Conservation (phyloP, 2,329 filamentous ascomycete species). For the Botrytis galanthina region DNA sequence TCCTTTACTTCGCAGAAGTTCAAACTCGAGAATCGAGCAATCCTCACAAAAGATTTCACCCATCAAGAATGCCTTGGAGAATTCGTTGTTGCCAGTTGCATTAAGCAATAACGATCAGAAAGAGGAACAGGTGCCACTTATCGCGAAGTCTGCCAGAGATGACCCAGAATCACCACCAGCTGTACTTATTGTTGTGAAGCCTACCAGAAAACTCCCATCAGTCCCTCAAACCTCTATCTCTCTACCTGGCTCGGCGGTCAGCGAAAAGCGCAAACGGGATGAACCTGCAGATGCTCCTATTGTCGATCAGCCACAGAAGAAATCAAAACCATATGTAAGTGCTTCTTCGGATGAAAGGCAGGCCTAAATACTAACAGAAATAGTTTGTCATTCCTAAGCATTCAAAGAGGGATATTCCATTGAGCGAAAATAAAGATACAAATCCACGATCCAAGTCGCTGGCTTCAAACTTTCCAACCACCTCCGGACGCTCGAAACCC, state of each 20-base stretch:
- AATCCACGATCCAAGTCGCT: too few species aligned
- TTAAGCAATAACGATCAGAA: background rate
- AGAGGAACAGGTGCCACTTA: background rate
- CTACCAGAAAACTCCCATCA: background rate
- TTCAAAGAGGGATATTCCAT: background rate
- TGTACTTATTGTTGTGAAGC: background rate
- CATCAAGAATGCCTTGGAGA: too few species aligned
- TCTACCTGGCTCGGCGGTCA: too few species aligned
- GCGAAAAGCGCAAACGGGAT: slow-evolving; percentile 11
- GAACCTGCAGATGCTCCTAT: background rate
- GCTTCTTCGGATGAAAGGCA: background rate
- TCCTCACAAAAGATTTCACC: background rate
- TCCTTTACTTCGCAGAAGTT: background rate
- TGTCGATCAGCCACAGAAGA: background rate
- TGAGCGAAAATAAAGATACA: background rate
- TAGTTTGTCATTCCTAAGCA: slow-evolving; percentile 10
- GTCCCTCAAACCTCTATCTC: background rate
- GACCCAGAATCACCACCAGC: background rate
- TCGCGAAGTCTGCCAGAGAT: background rate
- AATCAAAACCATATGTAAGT: slow-evolving; percentile 7
- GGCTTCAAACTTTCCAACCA: background rate
- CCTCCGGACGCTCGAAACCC: background rate
- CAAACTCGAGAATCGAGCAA: background rate
- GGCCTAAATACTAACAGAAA: background rate
- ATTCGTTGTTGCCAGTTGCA: background rate